Evolutionary conservation across 306 rosid genomes (phyloP), one percentile per base, ranked within the genome.

Genomic region (Carpinus viminea): DNA sequence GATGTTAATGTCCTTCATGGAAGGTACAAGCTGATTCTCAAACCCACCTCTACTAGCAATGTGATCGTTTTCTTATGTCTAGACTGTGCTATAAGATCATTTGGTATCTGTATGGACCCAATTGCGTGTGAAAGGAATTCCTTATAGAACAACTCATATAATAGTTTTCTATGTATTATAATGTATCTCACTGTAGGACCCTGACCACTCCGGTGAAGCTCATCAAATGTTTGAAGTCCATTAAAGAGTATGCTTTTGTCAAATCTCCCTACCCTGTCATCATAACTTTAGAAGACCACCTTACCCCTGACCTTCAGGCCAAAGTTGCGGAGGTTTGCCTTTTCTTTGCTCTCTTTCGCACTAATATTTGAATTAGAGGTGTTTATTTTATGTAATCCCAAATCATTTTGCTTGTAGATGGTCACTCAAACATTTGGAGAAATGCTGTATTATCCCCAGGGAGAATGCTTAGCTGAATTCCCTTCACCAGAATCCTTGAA

Each of bases 241-340:
- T 94, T 60, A 89, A 85, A 79, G 90, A 94, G 70, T 77, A 91
- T 85, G 98, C 98, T 61, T 94, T 94, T 87, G 91, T 76, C 73
- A 86, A 78, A 68, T 92, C 98, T 76, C 85, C 86, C 5, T 94
- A 92, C 82, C 98, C 98, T 0, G 87, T 94, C 76, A 85, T 94
- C 47, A 91, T 94, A 46, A 94, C 98, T 65, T 79, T 94, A 53
- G 98, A 94, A 82, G 98, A 91, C 70, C 98, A 94, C 79, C 98
- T 94, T 80, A 83, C 97, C 0, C 79, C 89, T 28, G 84, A 73
- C 50, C 97, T 92, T 79, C 95, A 93, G 84, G 95, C 93, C 79
- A 92, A 85, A 89, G 97, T 86, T 83, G 97, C 97, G 16, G 96
- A 88, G 92, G 98, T 90, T 73, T 64, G 86, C 46, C 16, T 60